Evolutionary conservation across 2,329 filamentous ascomycete genomes (phyloP), one percentile per base, ranked within the genome.

Genomic region (Pyricularia pennisetigena): DNA sequence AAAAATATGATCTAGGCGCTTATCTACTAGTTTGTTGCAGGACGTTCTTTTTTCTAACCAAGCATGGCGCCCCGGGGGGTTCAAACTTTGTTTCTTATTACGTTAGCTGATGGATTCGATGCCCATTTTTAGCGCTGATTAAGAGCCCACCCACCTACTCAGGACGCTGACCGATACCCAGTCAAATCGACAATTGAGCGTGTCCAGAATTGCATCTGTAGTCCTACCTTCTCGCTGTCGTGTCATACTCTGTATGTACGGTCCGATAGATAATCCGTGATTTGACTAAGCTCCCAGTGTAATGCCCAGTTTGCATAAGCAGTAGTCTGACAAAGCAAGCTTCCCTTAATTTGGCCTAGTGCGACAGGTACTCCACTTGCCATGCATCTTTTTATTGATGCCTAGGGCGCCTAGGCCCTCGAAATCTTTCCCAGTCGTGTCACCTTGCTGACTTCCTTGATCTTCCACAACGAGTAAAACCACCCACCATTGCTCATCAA

Each of bases 191-290:
- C 41, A 49, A 49, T 49, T 49, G 12, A 35, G 12, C 32, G 12
- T 35, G 12, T 35, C 32, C 32, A 35, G 12, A 35, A 35, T 35
- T 35, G 32, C 32, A 35, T 35, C 12, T 35, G 32, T 35, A 35
- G 4, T 35, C 12, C 2, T 35, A 35, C 12, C 12, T 35, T 35
- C 32, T 35, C 32, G 32, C 32, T 35, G 12, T 35, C 32, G 32
- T 35, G 4, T 35, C 12, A 35, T 35, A 72, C 90, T 92, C 0
- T 49, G 41, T 97, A 94, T 74, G 98, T 94, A 94, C 95, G 93
- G 9, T 97, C 92, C 75, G 81, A 97, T 35, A 70, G 94, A 98
- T 49, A 49, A 49, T 49, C 41, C 41, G 41, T 49, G 16, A 49
- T 49, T 20, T 49, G 41, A 49, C 16, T 49, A 49, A 49, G 16